A percentile compares a stretch with the other conserved stretches of the same genome.
phyloP scores from a whole-genome alignment of 805 yeast species.

The Huiozyma naganishii region DNA sequence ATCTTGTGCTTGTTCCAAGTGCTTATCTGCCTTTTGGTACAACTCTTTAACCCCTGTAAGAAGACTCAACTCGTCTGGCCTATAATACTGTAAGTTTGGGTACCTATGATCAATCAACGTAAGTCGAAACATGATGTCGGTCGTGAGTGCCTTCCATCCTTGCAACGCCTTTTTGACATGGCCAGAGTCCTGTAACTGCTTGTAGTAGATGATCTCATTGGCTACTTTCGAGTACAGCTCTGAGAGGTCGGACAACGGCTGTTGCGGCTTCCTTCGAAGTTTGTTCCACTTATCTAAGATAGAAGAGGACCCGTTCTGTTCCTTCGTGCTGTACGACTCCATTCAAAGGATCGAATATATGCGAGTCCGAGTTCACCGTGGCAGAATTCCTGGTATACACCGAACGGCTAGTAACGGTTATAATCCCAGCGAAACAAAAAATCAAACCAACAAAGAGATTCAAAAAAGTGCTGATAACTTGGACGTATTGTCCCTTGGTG shows the following conservation, averaged over 20 bases:
- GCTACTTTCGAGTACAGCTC: conserved; percentile 55
- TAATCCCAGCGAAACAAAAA: no score
- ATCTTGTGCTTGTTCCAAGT: conserved; percentile 29
- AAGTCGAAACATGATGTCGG: conserved; percentile 44
- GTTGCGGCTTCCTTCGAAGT: conserved; percentile 47
- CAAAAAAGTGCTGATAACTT: no score
- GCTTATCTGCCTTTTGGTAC: conserved; percentile 29
- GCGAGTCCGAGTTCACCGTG: background rate
- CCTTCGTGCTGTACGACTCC: conserved; percentile 1
- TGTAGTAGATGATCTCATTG: conserved; percentile 44
- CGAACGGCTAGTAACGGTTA: no score
- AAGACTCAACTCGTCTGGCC: conserved; percentile 38
- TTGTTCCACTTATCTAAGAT: conserved; percentile 12
- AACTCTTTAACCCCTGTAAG: conserved; percentile 31
- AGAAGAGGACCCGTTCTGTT: conserved; percentile 4
- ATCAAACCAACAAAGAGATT: no score
- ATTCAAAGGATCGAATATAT: no score
- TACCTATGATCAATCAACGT: conserved; percentile 39
- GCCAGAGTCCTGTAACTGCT: conserved; percentile 46
- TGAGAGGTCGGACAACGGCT: conserved; percentile 47
- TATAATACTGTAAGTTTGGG: conserved; percentile 23
- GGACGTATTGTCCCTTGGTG: no score
- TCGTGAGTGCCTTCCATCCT: conserved; percentile 69
- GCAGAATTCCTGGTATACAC: no score
- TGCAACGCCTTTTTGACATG: conserved; percentile 45